These are phyloP conservation scores for Curvularia lunata DNA, from an alignment of 2,329 filamentous ascomycete genomes.

Conservation along the genomic window DNA sequence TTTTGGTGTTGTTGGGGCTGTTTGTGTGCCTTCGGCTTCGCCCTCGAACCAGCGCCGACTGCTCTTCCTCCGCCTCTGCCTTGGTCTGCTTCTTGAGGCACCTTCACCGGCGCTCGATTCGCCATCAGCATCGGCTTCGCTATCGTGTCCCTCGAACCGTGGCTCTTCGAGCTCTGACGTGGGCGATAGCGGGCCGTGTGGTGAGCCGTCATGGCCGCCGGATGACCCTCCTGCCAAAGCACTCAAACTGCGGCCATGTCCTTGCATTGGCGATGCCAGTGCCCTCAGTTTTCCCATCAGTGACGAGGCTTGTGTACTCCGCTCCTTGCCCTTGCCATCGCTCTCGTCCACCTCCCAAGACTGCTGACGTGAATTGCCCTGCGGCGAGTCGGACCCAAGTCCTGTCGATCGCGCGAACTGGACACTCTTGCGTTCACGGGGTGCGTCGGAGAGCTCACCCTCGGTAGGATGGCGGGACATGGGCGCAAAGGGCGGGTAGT, in stretches of 20 bases:
- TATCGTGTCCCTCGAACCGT: constrained; percentile 64
- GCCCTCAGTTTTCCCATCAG: constrained; percentile 82
- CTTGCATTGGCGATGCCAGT: constrained; percentile 64
- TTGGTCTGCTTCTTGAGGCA: constrained; percentile 43
- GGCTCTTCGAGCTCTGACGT: constrained; percentile 57
- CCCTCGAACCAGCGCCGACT: constrained; percentile 62
- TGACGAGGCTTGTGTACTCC: constrained; percentile 62
- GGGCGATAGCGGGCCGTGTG: constrained; percentile 53
- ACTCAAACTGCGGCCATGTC: constrained; percentile 59
- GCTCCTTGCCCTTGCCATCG: constrained; percentile 63
- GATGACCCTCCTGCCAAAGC: constrained; percentile 52
- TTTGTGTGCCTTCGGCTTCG: constrained; percentile 60
- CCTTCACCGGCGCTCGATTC: constrained; percentile 85
- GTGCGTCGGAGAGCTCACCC: constrained; percentile 39
- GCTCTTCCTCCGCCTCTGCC: constrained; percentile 66
- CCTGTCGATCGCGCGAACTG: constrained; percentile 68
- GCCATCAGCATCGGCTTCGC: constrained; percentile 77
- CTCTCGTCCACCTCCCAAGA: constrained; percentile 68
- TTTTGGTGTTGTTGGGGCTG: constrained; percentile 71
- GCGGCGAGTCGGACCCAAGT: constrained; percentile 50
- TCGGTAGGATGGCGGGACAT: constrained; percentile 43
- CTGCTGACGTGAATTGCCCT: constrained; percentile 64
- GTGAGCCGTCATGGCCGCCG: constrained; percentile 47
- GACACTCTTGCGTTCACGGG: constrained; percentile 67
- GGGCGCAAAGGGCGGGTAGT: constrained; percentile 42